Evolutionary conservation across 192 early-diverging fungal species (phyloP), one percentile per base, ranked within the genome.

Genomic region (Coemansia sp.): DNA sequence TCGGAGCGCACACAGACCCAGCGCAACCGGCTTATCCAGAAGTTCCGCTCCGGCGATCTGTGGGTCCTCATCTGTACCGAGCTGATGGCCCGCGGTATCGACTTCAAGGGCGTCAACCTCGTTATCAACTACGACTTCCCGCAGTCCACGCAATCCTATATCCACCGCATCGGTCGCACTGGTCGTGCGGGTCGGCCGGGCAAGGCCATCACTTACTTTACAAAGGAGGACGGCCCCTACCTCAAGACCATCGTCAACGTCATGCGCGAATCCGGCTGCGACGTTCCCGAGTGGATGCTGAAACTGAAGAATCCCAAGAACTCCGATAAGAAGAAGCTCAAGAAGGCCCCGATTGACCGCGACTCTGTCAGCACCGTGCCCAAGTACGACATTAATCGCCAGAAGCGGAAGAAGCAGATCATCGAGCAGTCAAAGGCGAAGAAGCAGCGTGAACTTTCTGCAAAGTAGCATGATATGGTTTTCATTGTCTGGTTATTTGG

Each of bases 101-200:
- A 99, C 85, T 98, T 99, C 80, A 96, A 97, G 76, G 95, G 94
- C 18, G 95, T 99, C 26, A 93, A 96, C 60, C 67, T 94, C 63
- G 98, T 99, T 37, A 92, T 99, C 84, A 99, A 99, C 74, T 99
- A 97, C 66, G 98, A 99, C 74, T 96, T 98, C 72, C 96, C 98
- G 52, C 92, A 95, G 78, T 90, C 90, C 7, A 88, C 93, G 3
- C 90, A 90, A 65, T 91, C 90, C 32, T 99, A 99, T 76, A 95
- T 98, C 72, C 98, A 99, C 83, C 78, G 98, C 66, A 95, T 98
- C 73, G 98, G 96, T 56, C 94, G 98, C 78, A 99, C 97, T 5
- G 97, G 96, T 80, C 92, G 97, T 87, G 98, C 96, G 18, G 98
- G 98, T 6, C 86, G 94, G 18, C 32, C 67, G 6, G 98, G 98